phyloP scores from a whole-genome alignment of 169 alveolate species.

The Eimeria acervulina region DNA sequence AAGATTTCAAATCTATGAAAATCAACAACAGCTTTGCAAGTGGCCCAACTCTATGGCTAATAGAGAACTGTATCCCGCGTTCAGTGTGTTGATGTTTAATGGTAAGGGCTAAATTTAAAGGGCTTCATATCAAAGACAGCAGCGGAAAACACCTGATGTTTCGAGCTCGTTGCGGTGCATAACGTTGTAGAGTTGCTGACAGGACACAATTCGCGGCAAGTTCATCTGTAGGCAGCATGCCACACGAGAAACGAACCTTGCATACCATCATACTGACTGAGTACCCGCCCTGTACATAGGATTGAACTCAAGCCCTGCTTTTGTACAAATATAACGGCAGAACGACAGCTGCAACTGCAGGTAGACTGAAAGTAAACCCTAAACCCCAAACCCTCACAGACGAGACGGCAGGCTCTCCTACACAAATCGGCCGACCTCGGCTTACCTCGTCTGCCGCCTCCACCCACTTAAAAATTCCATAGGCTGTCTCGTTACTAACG shows the following conservation, averaged over 20 bases:
- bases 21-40: neutral
- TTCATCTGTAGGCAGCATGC: conserved; percentile 48
- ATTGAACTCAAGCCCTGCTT: neutral
- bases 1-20: neutral
- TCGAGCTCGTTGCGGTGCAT: conserved; percentile 91
- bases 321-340: no score
- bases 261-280: no score
- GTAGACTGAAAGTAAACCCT: neutral
- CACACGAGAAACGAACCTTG: neutral
- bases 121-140: neutral
- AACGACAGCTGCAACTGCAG: neutral
- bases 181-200: conserved; percentile 89
- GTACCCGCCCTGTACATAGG: neutral
- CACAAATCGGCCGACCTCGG: conserved; percentile 27
- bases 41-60: neutral
- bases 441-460: conserved; percentile 85
- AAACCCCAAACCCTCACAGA: neutral
- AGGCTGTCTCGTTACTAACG: conserved; percentile 90
- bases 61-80: neutral
- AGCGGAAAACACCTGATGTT: conserved; percentile 84
- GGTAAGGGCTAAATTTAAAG: neutral
- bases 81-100: neutral
- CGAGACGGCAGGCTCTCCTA: neutral
- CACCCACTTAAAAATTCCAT: conserved; percentile 90
- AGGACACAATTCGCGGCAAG: conserved; percentile 81